A percentile compares a stretch with the other conserved stretches of the same genome.
These are phyloP conservation scores for Penicillium atrosanguineum DNA, from an alignment of 495 filamentous ascomycete species.

Conservation along the genomic window DNA sequence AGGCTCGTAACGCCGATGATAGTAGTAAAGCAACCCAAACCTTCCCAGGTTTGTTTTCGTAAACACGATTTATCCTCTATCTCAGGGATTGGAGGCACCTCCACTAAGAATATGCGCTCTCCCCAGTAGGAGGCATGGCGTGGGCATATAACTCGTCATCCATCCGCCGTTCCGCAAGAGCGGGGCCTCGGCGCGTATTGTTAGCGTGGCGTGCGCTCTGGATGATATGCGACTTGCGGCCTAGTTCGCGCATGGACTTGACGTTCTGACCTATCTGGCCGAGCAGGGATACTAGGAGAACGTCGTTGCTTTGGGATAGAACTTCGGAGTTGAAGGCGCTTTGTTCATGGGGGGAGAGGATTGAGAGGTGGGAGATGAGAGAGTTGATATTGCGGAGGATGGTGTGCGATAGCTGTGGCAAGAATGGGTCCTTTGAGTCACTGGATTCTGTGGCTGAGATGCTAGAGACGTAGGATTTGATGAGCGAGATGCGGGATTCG, in stretches of 20 bases:
- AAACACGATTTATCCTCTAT: not conserved
- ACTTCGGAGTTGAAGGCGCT: constrained; percentile 58
- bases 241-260: constrained; percentile 62
- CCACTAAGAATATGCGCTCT: not conserved
- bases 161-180: constrained; percentile 20
- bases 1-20: not conserved
- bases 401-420: constrained; percentile 37
- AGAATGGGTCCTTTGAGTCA: constrained; percentile 25
- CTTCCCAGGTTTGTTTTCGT: not conserved
- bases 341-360: constrained; percentile 49
- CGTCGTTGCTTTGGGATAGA: constrained; percentile 75
- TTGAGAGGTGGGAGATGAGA: constrained; percentile 52
- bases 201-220: constrained; percentile 44
- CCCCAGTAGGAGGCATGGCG: not conserved
- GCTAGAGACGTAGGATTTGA: constrained; percentile 74
- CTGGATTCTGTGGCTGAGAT: constrained; percentile 59
- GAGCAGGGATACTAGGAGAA: constrained; percentile 69
- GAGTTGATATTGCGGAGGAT: constrained; percentile 58
- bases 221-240: constrained; percentile 68
- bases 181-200: constrained; percentile 25
- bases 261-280: constrained; percentile 65
- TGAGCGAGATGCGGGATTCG: constrained; percentile 75
- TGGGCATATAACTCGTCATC: constrained; percentile 28
- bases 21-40: not conserved
- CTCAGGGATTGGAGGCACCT: not conserved